phyloP scores from a whole-genome alignment of 208 protist species.

The Wallacemonas rigidus region DNA sequence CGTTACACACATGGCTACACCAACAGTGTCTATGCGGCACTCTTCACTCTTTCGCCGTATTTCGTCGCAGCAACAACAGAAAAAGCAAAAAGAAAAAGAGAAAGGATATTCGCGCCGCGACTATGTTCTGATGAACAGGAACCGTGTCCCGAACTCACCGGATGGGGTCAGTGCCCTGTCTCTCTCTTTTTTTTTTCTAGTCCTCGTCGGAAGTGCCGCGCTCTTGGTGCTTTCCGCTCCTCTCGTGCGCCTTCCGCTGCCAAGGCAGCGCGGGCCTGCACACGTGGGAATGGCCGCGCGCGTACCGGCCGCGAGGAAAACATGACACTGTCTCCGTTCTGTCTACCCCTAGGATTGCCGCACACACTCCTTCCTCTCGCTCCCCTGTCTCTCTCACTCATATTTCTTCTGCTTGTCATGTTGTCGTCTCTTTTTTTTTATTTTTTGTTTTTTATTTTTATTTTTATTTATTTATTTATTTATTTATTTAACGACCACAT shows the following conservation, averaged over 20 bases:
- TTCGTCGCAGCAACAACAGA: background rate
- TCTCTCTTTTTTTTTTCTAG: background rate
- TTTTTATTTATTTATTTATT: too few relatives aligned
- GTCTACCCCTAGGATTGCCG: too few relatives aligned
- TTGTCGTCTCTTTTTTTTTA: conserved; percentile 7
- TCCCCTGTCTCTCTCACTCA: conserved; percentile 16
- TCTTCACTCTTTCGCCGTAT: too few relatives aligned
- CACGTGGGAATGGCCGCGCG: too few relatives aligned
- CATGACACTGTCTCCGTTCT: too few relatives aligned
- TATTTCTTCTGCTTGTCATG: background rate
- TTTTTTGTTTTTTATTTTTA: background rate
- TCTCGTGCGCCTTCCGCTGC: too few relatives aligned
- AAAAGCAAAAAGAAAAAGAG: background rate
- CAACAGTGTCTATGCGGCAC: too few relatives aligned
- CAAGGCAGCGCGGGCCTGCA: too few relatives aligned
- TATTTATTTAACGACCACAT: too few relatives aligned
- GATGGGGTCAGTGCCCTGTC: background rate
- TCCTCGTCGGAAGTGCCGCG: background rate
- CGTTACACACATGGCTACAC: too few relatives aligned
- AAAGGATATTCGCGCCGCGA: background rate
- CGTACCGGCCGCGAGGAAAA: too few relatives aligned
- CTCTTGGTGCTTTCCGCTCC: background rate
- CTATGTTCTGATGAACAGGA: background rate
- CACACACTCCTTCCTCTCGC: background rate
- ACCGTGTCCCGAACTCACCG: too few relatives aligned